Evolutionary conservation across 805 yeast species (phyloP), one percentile per base, ranked within the genome.

Genomic region (Starmerella geochares): DNA sequence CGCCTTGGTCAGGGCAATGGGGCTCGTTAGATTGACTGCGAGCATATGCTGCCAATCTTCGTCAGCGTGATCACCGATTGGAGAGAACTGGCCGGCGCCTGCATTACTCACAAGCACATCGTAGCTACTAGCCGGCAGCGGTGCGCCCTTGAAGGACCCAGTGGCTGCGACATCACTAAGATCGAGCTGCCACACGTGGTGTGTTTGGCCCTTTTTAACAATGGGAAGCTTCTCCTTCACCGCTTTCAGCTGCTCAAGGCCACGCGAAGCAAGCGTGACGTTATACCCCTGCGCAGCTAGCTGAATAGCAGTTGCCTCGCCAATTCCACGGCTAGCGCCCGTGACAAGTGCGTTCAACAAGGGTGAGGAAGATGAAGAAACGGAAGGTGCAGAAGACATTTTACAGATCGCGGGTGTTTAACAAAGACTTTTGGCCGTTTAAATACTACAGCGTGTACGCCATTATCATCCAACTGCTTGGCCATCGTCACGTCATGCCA

Each of bases 81-180:
- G 66, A 1, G 72, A 65, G 23, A 72, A 67, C 56, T 79, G 85
- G 3, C 86, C 69, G 1, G 78, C 58, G 0, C 94, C 87, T 65
- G 72, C 72, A 27, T 63, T 52, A 57, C 81, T 81, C 21, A 82
- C 68, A 23, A 46, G 46, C 11, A 31, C 28, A 3, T 21, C 20
- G 45, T 39, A 54, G 23, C 32, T 19, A 3, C 28, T 17, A 17
- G 82, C 65, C 2, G 78, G 70, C 24, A 75, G 69, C 4, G 69
- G 62, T 0, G 55, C 48, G 17, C 48, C 43, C 2, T 47, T 28
- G 7, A 53, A 14, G 17, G 20, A 11, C 23, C 31, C 36, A 7
- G 40, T 35, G 10, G 48, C 48, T 5, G 14, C 48, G 8, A 48
- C 47, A 24, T 47, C 50, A 14, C 45, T 38, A 44, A 55, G 41